These are phyloP conservation scores for Penicillium sp. DNA, from an alignment of 2,329 filamentous ascomycete species.

Conservation along the genomic window DNA sequence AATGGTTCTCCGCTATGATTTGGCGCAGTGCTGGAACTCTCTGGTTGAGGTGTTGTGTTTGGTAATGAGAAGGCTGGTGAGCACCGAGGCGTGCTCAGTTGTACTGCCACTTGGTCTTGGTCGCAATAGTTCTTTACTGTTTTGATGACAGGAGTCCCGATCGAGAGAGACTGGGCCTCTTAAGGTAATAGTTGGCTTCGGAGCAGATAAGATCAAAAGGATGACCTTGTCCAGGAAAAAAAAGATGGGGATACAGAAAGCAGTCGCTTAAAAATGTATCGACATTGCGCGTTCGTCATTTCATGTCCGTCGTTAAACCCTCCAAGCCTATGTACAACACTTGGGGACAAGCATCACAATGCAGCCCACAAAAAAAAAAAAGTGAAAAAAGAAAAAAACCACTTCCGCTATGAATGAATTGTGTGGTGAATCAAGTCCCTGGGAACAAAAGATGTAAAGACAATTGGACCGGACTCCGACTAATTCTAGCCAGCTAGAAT, in stretches of 20 bases:
- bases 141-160: neutral
- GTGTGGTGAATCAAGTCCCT: constrained; percentile 4
- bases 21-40: neutral
- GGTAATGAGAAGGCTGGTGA: neutral
- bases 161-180: neutral
- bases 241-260: neutral
- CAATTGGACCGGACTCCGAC: neutral
- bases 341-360: neutral
- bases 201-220: neutral
- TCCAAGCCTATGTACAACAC: constrained; percentile 4
- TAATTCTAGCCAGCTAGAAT: neutral
- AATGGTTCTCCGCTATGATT: constrained; percentile 1
- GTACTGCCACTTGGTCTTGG: neutral
- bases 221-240: neutral
- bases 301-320: constrained; percentile 8
- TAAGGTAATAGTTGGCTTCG: neutral
- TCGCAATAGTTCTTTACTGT: neutral
- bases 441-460: constrained; percentile 1
- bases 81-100: neutral
- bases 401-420: constrained; percentile 16
- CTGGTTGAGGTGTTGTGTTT: neutral
- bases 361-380: constrained; percentile 2
- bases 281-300: neutral
- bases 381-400: constrained; percentile 7
- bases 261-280: neutral